phyloP scores from a whole-genome alignment of 1,284 basidiomycete genomes.

The Fomitopsis pinicola region DNA sequence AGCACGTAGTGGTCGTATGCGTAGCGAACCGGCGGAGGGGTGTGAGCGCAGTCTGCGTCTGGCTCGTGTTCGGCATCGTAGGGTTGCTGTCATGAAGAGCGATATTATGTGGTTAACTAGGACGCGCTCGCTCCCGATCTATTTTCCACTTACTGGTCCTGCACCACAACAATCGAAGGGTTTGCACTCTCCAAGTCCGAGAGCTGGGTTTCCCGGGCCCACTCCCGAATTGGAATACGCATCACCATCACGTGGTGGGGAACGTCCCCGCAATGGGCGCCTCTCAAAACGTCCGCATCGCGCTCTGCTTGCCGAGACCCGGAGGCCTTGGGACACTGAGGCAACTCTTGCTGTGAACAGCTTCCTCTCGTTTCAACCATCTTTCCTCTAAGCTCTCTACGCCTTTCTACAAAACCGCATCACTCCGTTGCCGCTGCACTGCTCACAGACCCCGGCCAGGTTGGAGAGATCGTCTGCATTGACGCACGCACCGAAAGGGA shows the following conservation, averaged over 20 bases:
- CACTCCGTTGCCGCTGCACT: too few species aligned
- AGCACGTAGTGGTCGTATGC: constrained; percentile 67
- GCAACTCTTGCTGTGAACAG: too few species aligned
- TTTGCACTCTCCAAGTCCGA: neutral
- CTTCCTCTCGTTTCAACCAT: too few species aligned
- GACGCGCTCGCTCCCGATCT: too few species aligned
- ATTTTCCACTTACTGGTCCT: too few species aligned
- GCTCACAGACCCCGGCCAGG: neutral
- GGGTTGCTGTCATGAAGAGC: neutral
- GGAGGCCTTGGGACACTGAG: too few species aligned
- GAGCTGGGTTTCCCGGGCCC: too few species aligned
- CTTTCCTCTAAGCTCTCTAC: neutral
- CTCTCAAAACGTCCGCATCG: neutral
- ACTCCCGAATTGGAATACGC: neutral
- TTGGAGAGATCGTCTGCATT: neutral
- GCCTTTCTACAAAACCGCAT: too few species aligned
- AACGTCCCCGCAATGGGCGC: neutral
- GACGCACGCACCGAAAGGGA: neutral
- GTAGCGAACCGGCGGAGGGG: constrained; percentile 62
- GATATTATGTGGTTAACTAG: too few species aligned
- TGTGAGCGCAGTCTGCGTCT: constrained; percentile 25
- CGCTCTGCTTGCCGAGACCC: neutral
- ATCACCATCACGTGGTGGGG: neutral
- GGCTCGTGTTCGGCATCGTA: constrained; percentile 12
- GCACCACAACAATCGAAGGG: too few species aligned